A percentile compares a stretch with the other conserved stretches of the same genome.
These are phyloP conservation scores for Kwoniella shivajii DNA, from an alignment of 1,284 basidiomycete species.

Conservation along the genomic window DNA sequence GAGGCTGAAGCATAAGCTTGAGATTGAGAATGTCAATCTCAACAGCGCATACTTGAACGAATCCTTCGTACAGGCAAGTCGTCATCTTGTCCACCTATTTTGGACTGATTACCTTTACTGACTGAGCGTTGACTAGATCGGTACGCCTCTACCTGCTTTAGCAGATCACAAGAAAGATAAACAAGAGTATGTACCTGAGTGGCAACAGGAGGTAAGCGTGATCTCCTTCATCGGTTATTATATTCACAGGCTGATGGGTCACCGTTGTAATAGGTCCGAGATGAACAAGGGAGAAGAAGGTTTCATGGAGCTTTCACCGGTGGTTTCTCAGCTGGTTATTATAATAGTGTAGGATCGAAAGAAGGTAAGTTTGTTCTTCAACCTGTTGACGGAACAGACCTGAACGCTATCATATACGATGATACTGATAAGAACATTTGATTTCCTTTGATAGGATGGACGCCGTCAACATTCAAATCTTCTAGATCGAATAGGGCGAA, in stretches of 20 bases:
- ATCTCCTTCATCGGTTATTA: not conserved
- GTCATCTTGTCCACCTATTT: conserved; percentile 3
- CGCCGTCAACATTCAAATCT: conserved; percentile 86
- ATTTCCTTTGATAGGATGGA: conserved; percentile 84
- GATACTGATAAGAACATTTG: not conserved
- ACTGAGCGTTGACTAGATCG: conserved; percentile 63
- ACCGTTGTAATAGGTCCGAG: conserved; percentile 66
- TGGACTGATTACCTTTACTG: conserved; percentile 12
- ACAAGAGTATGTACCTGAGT: conserved; percentile 91
- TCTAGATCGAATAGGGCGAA: conserved; percentile 70
- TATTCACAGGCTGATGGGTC: not conserved
- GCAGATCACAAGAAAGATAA: conserved; percentile 80
- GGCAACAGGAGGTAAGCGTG: conserved; percentile 88
- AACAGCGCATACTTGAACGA: conserved; percentile 78
- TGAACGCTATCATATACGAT: not conserved
- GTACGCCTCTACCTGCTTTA: conserved; percentile 85
- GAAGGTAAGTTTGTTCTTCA: conserved; percentile 66
- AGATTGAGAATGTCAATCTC: conserved; percentile 72
- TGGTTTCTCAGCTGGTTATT: conserved; percentile 96
- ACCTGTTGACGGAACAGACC: not conserved
- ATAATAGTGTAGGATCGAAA: conserved; percentile 92
- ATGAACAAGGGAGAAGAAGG: conserved; percentile 88
- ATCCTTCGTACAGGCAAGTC: conserved; percentile 78
- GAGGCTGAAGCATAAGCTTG: conserved; percentile 65
- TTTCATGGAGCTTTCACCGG: conserved; percentile 98